Percentiles rank a stretch among this genome's conserved stretches.
phyloP scores from a whole-genome alignment of 2,329 filamentous ascomycete genomes.

The Epicoccum sorghinum region DNA sequence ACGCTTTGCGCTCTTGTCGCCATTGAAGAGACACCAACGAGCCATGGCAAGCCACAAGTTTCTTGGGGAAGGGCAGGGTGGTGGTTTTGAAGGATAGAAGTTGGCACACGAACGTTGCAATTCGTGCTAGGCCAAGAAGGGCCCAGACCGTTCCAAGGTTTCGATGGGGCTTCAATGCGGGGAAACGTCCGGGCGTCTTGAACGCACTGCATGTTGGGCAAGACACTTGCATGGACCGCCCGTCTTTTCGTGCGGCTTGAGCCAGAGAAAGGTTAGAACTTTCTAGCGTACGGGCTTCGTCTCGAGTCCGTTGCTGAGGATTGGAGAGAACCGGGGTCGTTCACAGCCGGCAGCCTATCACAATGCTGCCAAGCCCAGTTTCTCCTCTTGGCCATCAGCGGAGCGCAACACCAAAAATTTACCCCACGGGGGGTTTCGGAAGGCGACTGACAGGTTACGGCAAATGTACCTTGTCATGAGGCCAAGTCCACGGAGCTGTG shows the following conservation, averaged over 20 bases:
- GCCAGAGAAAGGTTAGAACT: conserved; percentile 7
- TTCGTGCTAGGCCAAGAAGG: conserved; percentile 28
- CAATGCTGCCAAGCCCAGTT: conserved; percentile 21
- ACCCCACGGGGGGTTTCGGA: conserved; percentile 24
- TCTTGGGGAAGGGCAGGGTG: conserved; percentile 23
- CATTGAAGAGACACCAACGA: conserved; percentile 19
- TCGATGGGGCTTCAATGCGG: conserved; percentile 21
- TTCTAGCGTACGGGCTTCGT: conserved; percentile 21
- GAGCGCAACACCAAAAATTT: conserved; percentile 11
- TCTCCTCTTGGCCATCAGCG: conserved; percentile 22
- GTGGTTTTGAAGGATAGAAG: conserved; percentile 14
- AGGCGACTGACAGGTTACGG: conserved; percentile 1
- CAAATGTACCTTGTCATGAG: conserved; percentile 1
- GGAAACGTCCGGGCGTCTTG: conserved; percentile 15
- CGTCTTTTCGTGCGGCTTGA: conserved; percentile 3
- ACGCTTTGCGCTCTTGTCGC: conserved; percentile 27
- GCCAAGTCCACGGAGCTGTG: conserved; percentile 8
- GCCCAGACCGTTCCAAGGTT: conserved; percentile 26
- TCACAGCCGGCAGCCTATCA: conserved; percentile 20
- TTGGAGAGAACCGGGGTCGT: conserved; percentile 6
- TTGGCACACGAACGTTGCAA: conserved; percentile 16
- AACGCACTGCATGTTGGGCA: conserved; percentile 13
- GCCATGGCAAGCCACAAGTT: conserved; percentile 35
- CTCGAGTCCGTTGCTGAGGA: conserved; percentile 23
- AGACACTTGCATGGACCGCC: conserved; percentile 12